Evolutionary conservation across 176 grass and related monocot species (phyloP).

Genomic region (Raddia guianensis): DNA sequence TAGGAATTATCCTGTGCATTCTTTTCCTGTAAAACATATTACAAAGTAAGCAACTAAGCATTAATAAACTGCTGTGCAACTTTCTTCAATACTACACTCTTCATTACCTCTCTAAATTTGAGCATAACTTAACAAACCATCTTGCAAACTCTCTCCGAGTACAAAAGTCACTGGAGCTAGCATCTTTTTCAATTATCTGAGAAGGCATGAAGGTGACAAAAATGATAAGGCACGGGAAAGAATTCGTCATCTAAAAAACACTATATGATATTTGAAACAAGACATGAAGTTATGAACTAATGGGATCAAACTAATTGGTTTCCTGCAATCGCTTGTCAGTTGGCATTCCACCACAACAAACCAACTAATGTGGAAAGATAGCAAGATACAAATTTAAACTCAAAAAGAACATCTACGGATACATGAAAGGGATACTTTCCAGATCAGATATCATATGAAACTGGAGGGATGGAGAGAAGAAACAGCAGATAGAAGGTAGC

Average conservation of each 20-base stretch:
- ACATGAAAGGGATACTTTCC: constrained; percentile 9
- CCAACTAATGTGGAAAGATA: neutral
- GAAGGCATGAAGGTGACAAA: constrained; percentile 13
- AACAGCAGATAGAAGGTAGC: neutral
- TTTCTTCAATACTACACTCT: neutral
- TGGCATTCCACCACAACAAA: neutral
- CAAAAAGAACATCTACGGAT: constrained; percentile 1
- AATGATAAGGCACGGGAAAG: neutral
- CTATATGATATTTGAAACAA: neutral
- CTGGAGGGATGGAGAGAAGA: neutral
- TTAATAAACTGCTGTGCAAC: neutral
- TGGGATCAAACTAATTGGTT: neutral
- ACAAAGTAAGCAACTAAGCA: constrained; percentile 23
- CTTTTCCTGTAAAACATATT: constrained; percentile 63
- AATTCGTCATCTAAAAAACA: neutral
- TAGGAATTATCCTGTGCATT: constrained; percentile 66
- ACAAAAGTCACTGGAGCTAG: constrained; percentile 66
- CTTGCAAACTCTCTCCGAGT: constrained; percentile 87
- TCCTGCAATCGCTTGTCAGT: neutral
- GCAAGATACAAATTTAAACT: constrained; percentile 2
- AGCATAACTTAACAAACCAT: constrained; percentile 88
- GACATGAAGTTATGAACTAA: constrained; percentile 1
- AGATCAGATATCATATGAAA: constrained; percentile 4
- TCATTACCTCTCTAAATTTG: constrained; percentile 76
- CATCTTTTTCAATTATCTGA: constrained; percentile 92